Base-by-base conservation (phyloP, 306 rosid genomes). In the Pachyrhizus erosus region DNA sequence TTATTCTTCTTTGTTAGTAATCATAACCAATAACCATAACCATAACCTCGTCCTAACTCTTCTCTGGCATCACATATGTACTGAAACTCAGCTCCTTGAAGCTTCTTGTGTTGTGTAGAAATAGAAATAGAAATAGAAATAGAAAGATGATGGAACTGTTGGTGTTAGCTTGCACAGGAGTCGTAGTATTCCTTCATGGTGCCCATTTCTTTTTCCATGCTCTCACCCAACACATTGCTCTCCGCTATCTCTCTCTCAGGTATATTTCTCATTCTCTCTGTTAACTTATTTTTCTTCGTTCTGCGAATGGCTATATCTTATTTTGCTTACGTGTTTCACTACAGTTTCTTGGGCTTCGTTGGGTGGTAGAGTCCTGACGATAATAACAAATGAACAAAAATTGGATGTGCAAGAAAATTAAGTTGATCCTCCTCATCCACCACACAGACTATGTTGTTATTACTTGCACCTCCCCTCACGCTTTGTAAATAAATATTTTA, bases 301-400 rank as follows among this genome's bases (percentile, higher is more conserved):
- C 39, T 34, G 39, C 39, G n/a, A n/a, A n/a, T n/a, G n/a, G n/a
- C n/a, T n/a, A 34, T 5, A 31, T 37, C 27, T 17, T 15, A 15
- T 15, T 15, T 17, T 49, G 9, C 9, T 49, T 49, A 2, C 6
- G 7, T 17, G 60, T 55, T 70, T 61, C 39, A 2, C 82, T 82
- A 31, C 91, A 88, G 92, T 79, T 90, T 90, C 82, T 84, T 90
- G 85, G 92, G 94, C 71, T 83, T 57, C 23, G 84, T 64, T 48
- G 90, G 87, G 54, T 87, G 87, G 88, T 90, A 81, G 52, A n/a
- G n/a, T n/a, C 24, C 23, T 57, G 43, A 27, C 8, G 60, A 17
- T 12, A 57, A 1, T 31, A 31, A 43, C 39, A n/a, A n/a, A n/a
- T n/a, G n/a, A n/a, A n/a, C n/a, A n/a, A n/a, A n/a, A n/a, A n/a